Evolutionary conservation across 2,329 filamentous ascomycete species (phyloP), one percentile per base, ranked within the genome.

Genomic region (Aspergillus pseudoglaucus): DNA sequence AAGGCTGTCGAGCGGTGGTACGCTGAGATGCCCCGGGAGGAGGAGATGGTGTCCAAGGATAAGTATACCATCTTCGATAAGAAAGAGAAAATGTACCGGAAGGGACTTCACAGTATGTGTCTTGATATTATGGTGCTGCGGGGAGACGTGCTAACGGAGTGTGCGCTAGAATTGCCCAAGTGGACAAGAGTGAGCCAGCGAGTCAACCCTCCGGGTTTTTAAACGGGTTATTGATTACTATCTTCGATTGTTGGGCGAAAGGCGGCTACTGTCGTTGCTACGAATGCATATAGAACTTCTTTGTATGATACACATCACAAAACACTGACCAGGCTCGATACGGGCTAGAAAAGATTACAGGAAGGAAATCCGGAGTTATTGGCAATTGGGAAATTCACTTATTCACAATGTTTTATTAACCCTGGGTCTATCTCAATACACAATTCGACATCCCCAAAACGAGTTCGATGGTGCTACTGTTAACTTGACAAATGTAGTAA

Each of bases 1-100:
- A 89, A 89, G 72, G 79, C 88, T 46, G 77, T 98, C 50, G 86
- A 95, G 69, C 75, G 84, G 64, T 98, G 93, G 93, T 95, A 93
- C 77, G 78, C 79, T 33, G 89, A 95, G 72, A 98, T 98, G 93
- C 93, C 93, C 18, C 87, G 83, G 22, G 93, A 98, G 78, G 80
- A 83, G 63, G 90, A 97, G 77, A 98, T 98, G 93, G 68, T 95
- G 68, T 86, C 93, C 42, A 86, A 82, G 71, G 93, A 98, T 75
- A 98, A 98, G 75, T 98, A 98, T 75, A 95, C 89, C 23, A 86
- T 98, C 63, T 98, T 97, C 71, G 91, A 95, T 71, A 84, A 90
- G 60, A 96, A 97, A 72, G 90, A 87, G 68, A 95, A 90, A 82
- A 84, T 82, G 61, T 98, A 97, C 70, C 80, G 93, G 67, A 98